phyloP scores from a whole-genome alignment of 1,284 basidiomycete species.

The Moniliella sp. region DNA sequence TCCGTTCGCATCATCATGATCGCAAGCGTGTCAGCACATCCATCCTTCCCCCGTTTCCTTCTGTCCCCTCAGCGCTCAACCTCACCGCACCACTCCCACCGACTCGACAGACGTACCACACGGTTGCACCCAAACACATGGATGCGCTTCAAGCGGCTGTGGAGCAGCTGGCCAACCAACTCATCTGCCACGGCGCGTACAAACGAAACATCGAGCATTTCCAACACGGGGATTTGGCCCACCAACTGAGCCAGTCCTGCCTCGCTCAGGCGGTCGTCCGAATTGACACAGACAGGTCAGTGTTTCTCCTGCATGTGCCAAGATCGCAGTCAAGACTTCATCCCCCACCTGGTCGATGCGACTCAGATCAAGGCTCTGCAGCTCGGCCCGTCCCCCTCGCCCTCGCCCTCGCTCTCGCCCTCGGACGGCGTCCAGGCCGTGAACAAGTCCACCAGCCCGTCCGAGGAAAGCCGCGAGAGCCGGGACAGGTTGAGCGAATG shows the following conservation, averaged over 20 bases:
- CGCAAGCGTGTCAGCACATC: too few species aligned
- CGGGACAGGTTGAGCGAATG: too few species aligned
- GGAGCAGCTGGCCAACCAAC: conserved; percentile 39
- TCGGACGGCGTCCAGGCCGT: too few species aligned
- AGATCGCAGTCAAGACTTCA: conserved; percentile 45
- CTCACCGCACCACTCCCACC: too few species aligned
- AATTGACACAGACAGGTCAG: conserved; percentile 54
- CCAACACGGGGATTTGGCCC: conserved; percentile 34
- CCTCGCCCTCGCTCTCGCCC: too few species aligned
- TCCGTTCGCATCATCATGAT: too few species aligned
- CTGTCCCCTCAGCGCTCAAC: too few species aligned
- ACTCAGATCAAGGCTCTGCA: too few species aligned
- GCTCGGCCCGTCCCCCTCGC: too few species aligned
- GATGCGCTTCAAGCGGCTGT: conserved; percentile 1
- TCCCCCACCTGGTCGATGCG: conserved; percentile 38
- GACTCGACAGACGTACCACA: conserved; percentile 2
- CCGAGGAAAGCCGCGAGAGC: too few species aligned
- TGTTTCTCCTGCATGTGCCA: conserved; percentile 48
- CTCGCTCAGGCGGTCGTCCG: conserved; percentile 48
- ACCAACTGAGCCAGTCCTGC: conserved; percentile 39
- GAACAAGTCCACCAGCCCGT: too few species aligned
- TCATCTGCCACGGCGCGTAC: conserved; percentile 67
- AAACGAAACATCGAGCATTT: conserved; percentile 60
- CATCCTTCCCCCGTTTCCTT: too few species aligned
- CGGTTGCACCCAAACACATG: conserved; percentile 3